Percentiles rank a stretch among this genome's conserved stretches.
Evolutionary conservation across 441 rosid species (phyloP).

Genomic region (Euphorbia celastroides): DNA sequence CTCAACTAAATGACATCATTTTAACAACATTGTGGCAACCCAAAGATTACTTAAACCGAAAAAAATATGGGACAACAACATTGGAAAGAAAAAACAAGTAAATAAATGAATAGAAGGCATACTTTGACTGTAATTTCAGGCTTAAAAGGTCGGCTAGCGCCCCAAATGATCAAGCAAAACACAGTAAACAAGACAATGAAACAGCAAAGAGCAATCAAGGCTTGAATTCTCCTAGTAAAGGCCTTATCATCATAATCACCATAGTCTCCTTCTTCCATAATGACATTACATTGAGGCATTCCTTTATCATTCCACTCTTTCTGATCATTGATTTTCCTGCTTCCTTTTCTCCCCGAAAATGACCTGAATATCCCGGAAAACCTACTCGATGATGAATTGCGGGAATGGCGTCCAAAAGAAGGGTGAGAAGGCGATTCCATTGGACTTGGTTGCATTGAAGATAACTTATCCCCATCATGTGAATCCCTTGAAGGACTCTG

Average conservation of each 20-base stretch:
- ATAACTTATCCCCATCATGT: constrained; percentile 70
- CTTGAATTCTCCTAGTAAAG: constrained; percentile 32
- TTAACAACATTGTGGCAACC: neutral
- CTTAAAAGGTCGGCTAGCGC: constrained; percentile 81
- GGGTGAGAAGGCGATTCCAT: constrained; percentile 85
- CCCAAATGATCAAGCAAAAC: constrained; percentile 88
- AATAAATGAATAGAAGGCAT: constrained; percentile 10
- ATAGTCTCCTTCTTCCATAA: constrained; percentile 66
- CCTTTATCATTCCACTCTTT: constrained; percentile 79
- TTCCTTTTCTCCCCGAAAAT: constrained; percentile 56
- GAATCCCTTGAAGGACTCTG: constrained; percentile 87
- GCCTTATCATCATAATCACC: constrained; percentile 57
- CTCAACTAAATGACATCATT: neutral
- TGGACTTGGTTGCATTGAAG: constrained; percentile 65
- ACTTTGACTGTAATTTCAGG: constrained; percentile 66
- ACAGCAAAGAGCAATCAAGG: constrained; percentile 16
- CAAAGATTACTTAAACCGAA: neutral
- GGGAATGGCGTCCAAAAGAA: constrained; percentile 64
- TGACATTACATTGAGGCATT: constrained; percentile 82
- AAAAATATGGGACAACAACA: no score
- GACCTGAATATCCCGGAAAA: constrained; percentile 78
- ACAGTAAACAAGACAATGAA: constrained; percentile 63
- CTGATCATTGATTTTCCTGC: constrained; percentile 41
- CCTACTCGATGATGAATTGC: constrained; percentile 78
- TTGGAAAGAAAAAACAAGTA: neutral